Base-by-base conservation (phyloP, 768 basidiomycete genomes). In the Lentinula edodes region DNA sequence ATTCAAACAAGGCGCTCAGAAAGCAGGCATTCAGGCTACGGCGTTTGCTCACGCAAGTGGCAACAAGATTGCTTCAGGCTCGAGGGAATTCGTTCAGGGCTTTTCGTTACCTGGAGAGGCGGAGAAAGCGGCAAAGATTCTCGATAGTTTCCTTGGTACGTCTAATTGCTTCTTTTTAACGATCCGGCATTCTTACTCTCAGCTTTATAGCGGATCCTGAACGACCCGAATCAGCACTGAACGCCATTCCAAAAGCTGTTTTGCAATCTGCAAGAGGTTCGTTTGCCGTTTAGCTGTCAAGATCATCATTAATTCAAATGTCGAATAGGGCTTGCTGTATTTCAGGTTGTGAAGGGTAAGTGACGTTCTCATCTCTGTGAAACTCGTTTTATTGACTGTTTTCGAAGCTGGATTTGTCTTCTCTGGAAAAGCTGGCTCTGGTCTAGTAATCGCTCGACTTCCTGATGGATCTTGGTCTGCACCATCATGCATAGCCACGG, bases 381-480 rank as follows among this genome's bases (percentile, higher is more conserved):
- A 6, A 15, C 16, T 15, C 23, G 3, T 8, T 20, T 48, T 20
- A 48, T 10, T 20, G 4, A 48, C 46, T n/a, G n/a, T 12, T 9
- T 9, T 48, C 46, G 28, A 93, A 75, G 92, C 93, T 4, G 94
- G 95, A 2, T 96, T 98, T 78, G 85, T 95, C 58, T 95, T 96
- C 81, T 93, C 91, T 10, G 95, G 93, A 52, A 41, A 41, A 20
- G 51, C 51, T 52, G 51, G 51, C 13, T 94, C 92, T 1, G 95
- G 95, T 13, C 73, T 96, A 64, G 92, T 98, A 74, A 90, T 97
- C 70, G 90, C 94, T 18, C 88, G 94, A 12, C 83, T 95, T 48
- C 90, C 92, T 8, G 95, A 98, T 69, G 96, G 96, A 66, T 94
- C 93, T 9, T 97, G 94, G 94, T 93, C 91, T 52, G 96, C 96